Conservation (phyloP, 2,329 filamentous ascomycete species). For the Curvularia sp. region DNA sequence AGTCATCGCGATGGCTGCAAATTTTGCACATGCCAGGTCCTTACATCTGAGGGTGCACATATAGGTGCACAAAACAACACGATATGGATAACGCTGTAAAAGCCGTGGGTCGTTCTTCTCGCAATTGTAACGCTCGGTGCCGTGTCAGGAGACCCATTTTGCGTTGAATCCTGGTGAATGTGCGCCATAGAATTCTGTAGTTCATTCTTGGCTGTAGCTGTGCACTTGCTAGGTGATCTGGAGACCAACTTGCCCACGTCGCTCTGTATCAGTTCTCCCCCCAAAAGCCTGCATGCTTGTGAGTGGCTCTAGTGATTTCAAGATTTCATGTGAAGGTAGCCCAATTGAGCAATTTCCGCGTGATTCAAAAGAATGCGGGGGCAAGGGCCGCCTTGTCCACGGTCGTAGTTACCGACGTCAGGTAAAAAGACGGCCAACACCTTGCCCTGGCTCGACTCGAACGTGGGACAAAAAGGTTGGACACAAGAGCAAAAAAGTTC, state of each 20-base stretch:
- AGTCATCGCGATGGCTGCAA: neutral
- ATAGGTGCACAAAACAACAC: neutral
- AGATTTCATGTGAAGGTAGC: no score
- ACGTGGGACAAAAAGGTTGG: neutral
- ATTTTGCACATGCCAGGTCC: neutral
- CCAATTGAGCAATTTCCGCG: neutral
- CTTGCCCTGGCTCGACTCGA: neutral
- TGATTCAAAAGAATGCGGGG: neutral
- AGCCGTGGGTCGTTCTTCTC: neutral
- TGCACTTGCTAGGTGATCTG: neutral
- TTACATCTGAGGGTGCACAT: neutral
- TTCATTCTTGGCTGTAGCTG: neutral
- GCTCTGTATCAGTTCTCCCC: neutral
- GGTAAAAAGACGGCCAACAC: neutral
- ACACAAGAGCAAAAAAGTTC: conserved; percentile 1
- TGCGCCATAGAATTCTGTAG: neutral
- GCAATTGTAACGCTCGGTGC: neutral
- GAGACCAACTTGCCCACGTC: neutral
- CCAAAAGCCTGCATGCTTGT: neutral
- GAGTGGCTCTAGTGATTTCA: neutral
- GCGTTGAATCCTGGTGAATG: neutral
- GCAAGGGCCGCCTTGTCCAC: neutral
- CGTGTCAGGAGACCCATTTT: neutral
- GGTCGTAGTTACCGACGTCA: neutral
- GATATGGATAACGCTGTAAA: neutral